Evolutionary conservation across 306 rosid genomes (phyloP).

Genomic region (Canavalia ensiformis): DNA sequence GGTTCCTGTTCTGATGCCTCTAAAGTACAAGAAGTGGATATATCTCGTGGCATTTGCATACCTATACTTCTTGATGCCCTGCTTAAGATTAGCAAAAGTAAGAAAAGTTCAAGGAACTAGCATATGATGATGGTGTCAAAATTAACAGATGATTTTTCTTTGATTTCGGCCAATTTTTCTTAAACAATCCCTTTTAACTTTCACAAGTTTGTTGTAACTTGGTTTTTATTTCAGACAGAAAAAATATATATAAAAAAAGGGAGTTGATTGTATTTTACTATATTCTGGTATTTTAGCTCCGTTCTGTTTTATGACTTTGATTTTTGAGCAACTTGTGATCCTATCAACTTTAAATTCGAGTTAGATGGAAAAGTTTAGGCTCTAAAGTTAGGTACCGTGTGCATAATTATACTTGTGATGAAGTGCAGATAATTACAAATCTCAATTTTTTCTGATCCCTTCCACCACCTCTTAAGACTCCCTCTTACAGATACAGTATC

Average conservation of each 20-base stretch:
- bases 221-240: slow-evolving; percentile 9
- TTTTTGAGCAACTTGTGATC: not conserved
- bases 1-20: slow-evolving; percentile 48
- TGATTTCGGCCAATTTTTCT: slow-evolving; percentile 37
- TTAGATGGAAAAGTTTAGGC: slow-evolving; percentile 17
- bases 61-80: slow-evolving; percentile 59
- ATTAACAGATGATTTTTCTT: slow-evolving; percentile 26
- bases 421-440: not conserved
- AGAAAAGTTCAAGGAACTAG: slow-evolving; percentile 61
- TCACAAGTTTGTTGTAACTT: slow-evolving; percentile 23
- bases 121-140: slow-evolving; percentile 33
- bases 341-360: not conserved
- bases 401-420: not conserved
- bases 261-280: not conserved
- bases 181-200: slow-evolving; percentile 17
- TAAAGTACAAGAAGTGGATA: slow-evolving; percentile 45
- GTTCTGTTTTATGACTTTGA: not conserved
- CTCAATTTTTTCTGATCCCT: not conserved
- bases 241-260: slow-evolving; percentile 11
- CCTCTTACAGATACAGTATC: not conserved
- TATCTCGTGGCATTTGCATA: slow-evolving; percentile 62
- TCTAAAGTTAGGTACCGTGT: not conserved
- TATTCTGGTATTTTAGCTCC: not conserved
- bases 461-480: not conserved
- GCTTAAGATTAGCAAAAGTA: slow-evolving; percentile 57